Conservation (phyloP, 306 rosid genomes). For the Lathyrus sativus region DNA sequence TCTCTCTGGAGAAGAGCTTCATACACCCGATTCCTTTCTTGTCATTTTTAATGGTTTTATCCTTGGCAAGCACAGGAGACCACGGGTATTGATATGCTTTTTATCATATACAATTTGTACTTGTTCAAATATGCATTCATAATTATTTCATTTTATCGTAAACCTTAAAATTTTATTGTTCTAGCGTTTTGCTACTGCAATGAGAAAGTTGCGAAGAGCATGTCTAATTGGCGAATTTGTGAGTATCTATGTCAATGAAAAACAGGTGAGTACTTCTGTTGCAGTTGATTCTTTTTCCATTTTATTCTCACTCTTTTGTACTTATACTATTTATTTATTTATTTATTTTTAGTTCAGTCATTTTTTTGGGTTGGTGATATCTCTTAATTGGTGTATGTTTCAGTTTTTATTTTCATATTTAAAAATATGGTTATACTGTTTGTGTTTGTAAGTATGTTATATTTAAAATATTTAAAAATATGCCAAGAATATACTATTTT, state of each 20-base stretch:
- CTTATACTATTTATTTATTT: constrained; percentile 37
- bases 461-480: constrained; percentile 24
- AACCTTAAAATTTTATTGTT: no score
- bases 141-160: no score
- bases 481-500: constrained; percentile 9
- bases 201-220: no score
- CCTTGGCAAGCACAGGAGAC: no score
- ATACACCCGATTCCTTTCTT: no score
- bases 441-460: constrained; percentile 4
- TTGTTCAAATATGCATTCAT: no score
- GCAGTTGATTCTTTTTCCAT: neutral
- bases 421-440: neutral
- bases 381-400: neutral
- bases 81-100: no score
- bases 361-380: constrained; percentile 1
- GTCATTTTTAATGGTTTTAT: no score
- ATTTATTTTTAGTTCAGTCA: constrained; percentile 16
- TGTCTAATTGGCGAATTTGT: constrained; percentile 92
- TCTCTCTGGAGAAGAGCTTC: no score
- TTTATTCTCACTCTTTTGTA: neutral
- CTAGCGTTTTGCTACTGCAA: no score
- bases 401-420: constrained; percentile 4
- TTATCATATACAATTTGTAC: no score
- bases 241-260: constrained; percentile 78
- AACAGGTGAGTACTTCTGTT: constrained; percentile 60